Base-by-base conservation (phyloP, 2,329 filamentous ascomycete genomes). In the Dryadomyces quercus-mongolicae region DNA sequence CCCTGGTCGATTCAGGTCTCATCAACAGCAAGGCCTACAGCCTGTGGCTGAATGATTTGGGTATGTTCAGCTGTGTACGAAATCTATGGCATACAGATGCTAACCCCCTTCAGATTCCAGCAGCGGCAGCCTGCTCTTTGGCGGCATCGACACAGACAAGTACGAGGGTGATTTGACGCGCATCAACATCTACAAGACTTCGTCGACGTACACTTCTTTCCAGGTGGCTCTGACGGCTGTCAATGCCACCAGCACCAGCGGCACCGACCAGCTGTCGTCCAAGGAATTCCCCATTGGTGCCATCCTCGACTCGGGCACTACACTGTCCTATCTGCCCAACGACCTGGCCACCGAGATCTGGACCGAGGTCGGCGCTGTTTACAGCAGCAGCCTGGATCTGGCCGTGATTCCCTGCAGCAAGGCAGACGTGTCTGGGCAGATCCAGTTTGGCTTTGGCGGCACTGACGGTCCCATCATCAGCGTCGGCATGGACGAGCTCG, bases 91-190 rank as follows among this genome's bases (percentile, higher is more conserved):
- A 18, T 12, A 43, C 7, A 8, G 16, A 12, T 21, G 6, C 54
- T 61, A 60, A 47, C 22, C 18, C 16, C 7, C 18, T n/a, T n/a
- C 9, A 66, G 73, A 72, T 55, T 68, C 85, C 0, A 82, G 75
- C 56, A 82, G 76, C 1, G 88, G 88, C 40, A 84, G 72, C 60
- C 84, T 92, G 56, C 71, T 92, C 1, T 93, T 92, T 60, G 88
- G 88, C 43, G 88, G 86, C n/a, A 81, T 91, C 56, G 86, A 92
- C 64, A 86, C 80, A 0, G 78, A 76, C 56, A 91, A 91, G 64
- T 93, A 82, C 67, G 65, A 73, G 0, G 86, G 86, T 49, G 66
- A 77, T 2, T 72, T 91, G 36, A 73, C 75, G 48, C 78, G 74
- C 6, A 71, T 90, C 31, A 73, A 83, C 16, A 73, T 89, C 57